Evolutionary conservation across 2,329 filamentous ascomycete species (phyloP), one percentile per base, ranked within the genome.

Genomic region (Aspergillus pseudoterreus): DNA sequence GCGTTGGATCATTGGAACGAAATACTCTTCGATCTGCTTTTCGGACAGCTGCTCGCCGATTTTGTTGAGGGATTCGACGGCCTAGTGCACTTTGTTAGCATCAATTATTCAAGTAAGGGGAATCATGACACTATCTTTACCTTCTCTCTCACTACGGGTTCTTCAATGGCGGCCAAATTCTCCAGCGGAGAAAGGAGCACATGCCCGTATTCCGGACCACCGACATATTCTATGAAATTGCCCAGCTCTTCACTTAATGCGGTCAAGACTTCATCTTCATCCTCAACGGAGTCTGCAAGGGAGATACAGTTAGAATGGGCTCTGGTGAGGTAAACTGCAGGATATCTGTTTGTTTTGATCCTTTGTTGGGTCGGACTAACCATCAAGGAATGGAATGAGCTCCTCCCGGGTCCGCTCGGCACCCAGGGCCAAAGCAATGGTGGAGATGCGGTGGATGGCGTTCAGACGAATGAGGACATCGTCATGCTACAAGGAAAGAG

Each of bases 11-110:
- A 99, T 86, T 56, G 94, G 94, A 63, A 99, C 92, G 77, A 97
- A 97, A 75, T 92, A 89, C 67, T 96, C 90, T 79, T 99, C 94
- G 69, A 97, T 87, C 78, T 99, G 94, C 73, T 90, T 83, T 64
- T 90, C 79, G 46, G 91, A 95, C 50, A 99, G 82, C 71, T 96
- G 85, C 69, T 86, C 84, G 82, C 94, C 97, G 73, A 99, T 97
- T 79, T 96, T 99, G 83, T 99, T 99, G 63, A 99, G 84, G 44
- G 94, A 99, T 74, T 99, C 95, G 70, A 99, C 94, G 59, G 94
- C 94, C 92, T 96, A 65, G 33, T 27, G 41, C 33, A 27, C 19
- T 10, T 38, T 11, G 8, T 30, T 8, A 30, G 27, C 27, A 11
- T 30, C 27, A 30, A 30, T 3, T 9, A 30, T 30, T 52, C 32